Evolutionary conservation across 2,329 filamentous ascomycete species (phyloP), one percentile per base, ranked within the genome.

Genomic region (Pseudopyrenochaeta lycopersici): DNA sequence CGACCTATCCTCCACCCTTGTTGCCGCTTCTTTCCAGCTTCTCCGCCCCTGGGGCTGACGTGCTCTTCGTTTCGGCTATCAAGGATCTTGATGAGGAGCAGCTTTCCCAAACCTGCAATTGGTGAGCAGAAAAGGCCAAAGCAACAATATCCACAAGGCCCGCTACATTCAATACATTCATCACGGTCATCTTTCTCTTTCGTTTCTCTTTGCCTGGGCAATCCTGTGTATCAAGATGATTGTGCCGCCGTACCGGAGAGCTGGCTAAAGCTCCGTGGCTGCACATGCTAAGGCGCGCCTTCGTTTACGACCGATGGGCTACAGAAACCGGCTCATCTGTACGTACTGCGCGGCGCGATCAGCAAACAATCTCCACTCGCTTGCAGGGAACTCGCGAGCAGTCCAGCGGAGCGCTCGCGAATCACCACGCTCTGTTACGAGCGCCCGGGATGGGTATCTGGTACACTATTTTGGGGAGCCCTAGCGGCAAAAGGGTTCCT

Each of bases 361-460:
- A 74, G 68, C 69, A 73, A 72, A 72, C 68, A 72, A 64, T 68
- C 65, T 70, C 71, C 70, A 72, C 71, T 56, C 42, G 57, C 49
- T 60, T 66, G 66, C 71, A 73, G 68, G 68, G 68, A 55, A 58
- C 42, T 62, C 60, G 63, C 67, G 64, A 67, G 58, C 59, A 54
- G 52, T 64, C 54, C 58, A 65, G 62, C 46, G 41, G 42, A 46
- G 56, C 46, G 51, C 52, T 64, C 58, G 60, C 71, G 62, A 74
- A 74, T 74, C 69, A 72, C 54, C 44, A 48, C 53, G 46, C 52
- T 52, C 54, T 47, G 58, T 63, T 56, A 50, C 62, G 45, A 54
- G 52, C 47, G 46, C 21, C 67, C 61, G 61, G 56, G 60, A 57
- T 64, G 52, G 18, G 35, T 51, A 52, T 56, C 63, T 69, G 68